Conservation (phyloP, 345 rosid species). For the Turritis glabra region DNA sequence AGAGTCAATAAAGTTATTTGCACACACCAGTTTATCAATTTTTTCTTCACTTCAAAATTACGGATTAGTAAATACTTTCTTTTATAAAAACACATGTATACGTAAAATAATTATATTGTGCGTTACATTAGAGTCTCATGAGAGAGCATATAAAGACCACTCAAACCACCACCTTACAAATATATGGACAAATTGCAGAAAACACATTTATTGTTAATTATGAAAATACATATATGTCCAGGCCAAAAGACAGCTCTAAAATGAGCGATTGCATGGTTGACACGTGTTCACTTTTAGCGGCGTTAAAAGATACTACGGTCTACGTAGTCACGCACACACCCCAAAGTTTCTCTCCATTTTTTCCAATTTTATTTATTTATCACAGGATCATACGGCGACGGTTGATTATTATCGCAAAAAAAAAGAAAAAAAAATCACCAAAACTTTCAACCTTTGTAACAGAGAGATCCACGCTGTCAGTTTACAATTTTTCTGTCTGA, state of each 20-base stretch:
- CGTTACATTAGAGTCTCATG: neutral
- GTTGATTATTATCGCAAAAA: neutral
- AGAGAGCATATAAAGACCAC: neutral
- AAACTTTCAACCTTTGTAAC: slow-evolving; percentile 31
- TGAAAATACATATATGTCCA: neutral
- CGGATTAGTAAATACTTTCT: neutral
- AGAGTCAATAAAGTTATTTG: neutral
- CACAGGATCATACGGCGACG: slow-evolving; percentile 5
- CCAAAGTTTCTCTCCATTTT: slow-evolving; percentile 13
- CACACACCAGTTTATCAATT: neutral
- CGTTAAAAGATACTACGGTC: slow-evolving; percentile 25
- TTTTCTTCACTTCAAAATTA: neutral
- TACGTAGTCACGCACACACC: slow-evolving; percentile 39
- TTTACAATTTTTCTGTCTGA: neutral
- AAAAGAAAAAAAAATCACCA: neutral
- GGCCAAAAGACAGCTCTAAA: slow-evolving; percentile 32
- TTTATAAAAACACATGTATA: too few relatives aligned
- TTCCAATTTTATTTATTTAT: neutral
- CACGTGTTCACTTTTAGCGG: slow-evolving; percentile 35
- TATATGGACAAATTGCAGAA: slow-evolving; percentile 10
- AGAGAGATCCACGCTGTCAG: slow-evolving; percentile 35
- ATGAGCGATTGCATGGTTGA: slow-evolving; percentile 35
- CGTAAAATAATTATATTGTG: neutral
- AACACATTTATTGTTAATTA: slow-evolving; percentile 29
- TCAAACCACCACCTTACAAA: neutral